These are phyloP conservation scores for Mycena crocata DNA, from an alignment of 768 basidiomycete genomes.

Conservation along the genomic window DNA sequence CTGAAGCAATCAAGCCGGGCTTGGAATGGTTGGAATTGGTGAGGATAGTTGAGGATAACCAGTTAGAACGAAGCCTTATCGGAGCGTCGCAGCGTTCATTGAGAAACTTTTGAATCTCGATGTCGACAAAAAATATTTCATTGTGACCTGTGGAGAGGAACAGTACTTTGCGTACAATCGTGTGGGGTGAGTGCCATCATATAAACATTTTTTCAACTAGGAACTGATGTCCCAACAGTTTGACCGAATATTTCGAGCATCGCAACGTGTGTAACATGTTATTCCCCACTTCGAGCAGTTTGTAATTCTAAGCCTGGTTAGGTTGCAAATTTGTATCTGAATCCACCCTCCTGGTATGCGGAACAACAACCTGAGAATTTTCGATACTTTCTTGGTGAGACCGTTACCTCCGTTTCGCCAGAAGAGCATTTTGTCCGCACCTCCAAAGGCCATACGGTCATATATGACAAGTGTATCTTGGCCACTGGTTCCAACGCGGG, in stretches of 20 bases:
- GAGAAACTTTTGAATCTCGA: constrained; percentile 75
- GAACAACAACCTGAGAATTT: constrained; percentile 69
- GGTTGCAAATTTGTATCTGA: constrained; percentile 70
- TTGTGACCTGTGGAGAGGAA: constrained; percentile 73
- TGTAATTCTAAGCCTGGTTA: constrained; percentile 23
- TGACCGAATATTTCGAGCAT: constrained; percentile 74
- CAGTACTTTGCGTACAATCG: constrained; percentile 66
- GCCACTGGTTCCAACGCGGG: constrained; percentile 78
- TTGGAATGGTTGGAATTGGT: constrained; percentile 76
- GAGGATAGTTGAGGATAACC: constrained; percentile 7
- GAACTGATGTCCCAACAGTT: constrained; percentile 23
- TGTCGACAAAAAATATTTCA: constrained; percentile 57
- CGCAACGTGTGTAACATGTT: constrained; percentile 48
- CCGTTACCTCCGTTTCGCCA: constrained; percentile 53
- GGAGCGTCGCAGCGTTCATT: constrained; percentile 62
- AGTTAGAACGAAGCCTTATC: not conserved
- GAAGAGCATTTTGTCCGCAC: constrained; percentile 58
- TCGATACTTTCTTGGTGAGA: constrained; percentile 61
- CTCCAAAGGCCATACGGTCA: constrained; percentile 54
- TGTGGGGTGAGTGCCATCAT: constrained; percentile 49
- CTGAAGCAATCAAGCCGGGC: constrained; percentile 54
- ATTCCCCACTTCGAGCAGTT: not conserved
- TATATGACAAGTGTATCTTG: constrained; percentile 73
- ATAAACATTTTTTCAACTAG: not conserved
- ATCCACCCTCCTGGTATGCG: constrained; percentile 68